These are phyloP conservation scores for Salvia sclarea DNA, from an alignment of 305 asterid species.

Conservation along the genomic window DNA sequence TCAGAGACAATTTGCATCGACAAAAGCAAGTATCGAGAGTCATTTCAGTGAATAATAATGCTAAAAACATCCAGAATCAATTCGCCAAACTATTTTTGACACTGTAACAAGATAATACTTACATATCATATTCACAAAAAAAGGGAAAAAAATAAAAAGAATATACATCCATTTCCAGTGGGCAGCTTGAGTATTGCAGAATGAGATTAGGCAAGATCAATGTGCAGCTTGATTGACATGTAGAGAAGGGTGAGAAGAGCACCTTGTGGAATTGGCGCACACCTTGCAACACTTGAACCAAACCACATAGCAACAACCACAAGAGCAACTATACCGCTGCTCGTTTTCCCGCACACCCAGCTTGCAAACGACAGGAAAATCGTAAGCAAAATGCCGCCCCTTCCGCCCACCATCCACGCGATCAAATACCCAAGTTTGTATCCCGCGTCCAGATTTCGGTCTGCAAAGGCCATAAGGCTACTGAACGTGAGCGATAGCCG, in stretches of 20 bases:
- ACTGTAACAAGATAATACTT: conserved; percentile 18
- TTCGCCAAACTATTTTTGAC: conserved; percentile 4
- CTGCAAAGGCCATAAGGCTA: conserved; percentile 68
- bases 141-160: neutral
- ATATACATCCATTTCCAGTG: neutral
- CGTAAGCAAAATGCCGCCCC: conserved; percentile 71
- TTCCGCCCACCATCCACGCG: conserved; percentile 81
- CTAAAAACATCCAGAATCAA: neutral
- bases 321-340: conserved; percentile 69
- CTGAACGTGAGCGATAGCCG: conserved; percentile 65
- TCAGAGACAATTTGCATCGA: neutral
- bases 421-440: conserved; percentile 70
- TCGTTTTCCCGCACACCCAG: conserved; percentile 86
- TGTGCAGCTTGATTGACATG: conserved; percentile 83
- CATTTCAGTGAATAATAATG: neutral
- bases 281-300: conserved; percentile 69
- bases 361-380: conserved; percentile 69
- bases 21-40: too few relatives aligned
- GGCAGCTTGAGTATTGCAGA: conserved; percentile 9
- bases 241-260: conserved; percentile 81
- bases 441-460: conserved; percentile 70
- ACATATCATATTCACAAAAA: conserved; percentile 29
- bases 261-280: conserved; percentile 82
- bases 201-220: conserved; percentile 58
- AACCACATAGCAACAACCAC: conserved; percentile 77